Evolutionary conservation across 192 early-diverging fungal genomes (phyloP), one percentile per base, ranked within the genome.

Genomic region (Mortierella claussenii): DNA sequence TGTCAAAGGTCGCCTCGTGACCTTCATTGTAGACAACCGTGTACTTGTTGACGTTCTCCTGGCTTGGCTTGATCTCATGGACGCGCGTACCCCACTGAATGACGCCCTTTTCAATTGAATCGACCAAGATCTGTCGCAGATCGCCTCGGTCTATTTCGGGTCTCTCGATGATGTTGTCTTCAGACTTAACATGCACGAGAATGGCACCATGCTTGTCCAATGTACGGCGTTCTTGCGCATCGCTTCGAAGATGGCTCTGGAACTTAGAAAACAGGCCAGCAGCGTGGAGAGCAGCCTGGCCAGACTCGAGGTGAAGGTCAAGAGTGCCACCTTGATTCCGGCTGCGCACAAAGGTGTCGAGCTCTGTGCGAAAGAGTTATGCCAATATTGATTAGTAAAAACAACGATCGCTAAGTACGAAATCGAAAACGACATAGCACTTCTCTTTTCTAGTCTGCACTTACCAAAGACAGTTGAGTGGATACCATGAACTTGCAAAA

Each of bases 91-190:
- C 69, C 81, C 81, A 86, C 13, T 74, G 60, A 34, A 86, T 69
- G 21, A 47, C 61, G n/a, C 36, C 60, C 13, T 63, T 65, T 12
- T 63, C 62, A 36, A 86, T 32, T 6, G 69, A 56, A 43, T 86
- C 76, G 31, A 86, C 37, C 32, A 87, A 57, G 23, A 86, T 48
- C n/a, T 79, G 57, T 49, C 81, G 60, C 40, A 87, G 61, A 31
- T 79, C 55, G n/a, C 27, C 57, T 21, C 86, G 74, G 60, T 86
- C 84, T 45, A 84, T 86, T 61, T 87, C 86, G 6, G 84, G 84
- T 12, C 80, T 50, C 11, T 62, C 62, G n/a, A 43, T 47, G 46
- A 24, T 52, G 28, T 65, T 69, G 28, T 78, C 65, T 18, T 53
- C 61, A 24, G 50, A 43, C 9, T 32, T 68, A 15, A 83, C 78